Evolutionary conservation across 1,284 basidiomycete genomes (phyloP).

Genomic region (Pseudozyma flocculosa): DNA sequence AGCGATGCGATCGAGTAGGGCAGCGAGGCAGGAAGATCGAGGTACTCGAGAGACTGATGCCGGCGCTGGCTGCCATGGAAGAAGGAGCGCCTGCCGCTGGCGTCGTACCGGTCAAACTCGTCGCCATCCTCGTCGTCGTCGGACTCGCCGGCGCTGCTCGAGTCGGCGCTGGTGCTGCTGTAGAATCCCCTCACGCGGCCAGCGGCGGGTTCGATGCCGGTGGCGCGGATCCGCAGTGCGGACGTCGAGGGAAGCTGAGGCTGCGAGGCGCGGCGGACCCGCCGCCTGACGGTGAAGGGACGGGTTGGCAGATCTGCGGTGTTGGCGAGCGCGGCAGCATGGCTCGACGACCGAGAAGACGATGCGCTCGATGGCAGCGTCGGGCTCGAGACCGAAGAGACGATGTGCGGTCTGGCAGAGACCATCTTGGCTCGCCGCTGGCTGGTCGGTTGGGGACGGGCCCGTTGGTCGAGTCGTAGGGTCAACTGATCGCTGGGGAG

Average conservation of each 20-base stretch:
- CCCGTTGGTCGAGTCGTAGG: no score
- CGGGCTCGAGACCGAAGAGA: no score
- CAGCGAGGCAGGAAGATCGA: slow-evolving; percentile 39
- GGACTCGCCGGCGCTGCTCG: background rate
- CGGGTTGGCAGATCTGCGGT: background rate
- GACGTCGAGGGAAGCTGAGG: background rate
- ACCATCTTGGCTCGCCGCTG: no score
- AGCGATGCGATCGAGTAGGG: slow-evolving; percentile 41
- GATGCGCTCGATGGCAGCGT: background rate
- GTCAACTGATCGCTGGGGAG: no score
- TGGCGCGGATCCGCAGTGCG: background rate
- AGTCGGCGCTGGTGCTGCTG: slow-evolving; percentile 1
- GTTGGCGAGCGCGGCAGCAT: no score
- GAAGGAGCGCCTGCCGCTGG: no score
- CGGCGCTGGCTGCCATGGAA: no score
- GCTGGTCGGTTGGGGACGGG: no score
- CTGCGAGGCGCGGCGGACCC: background rate
- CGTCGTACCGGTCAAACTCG: no score
- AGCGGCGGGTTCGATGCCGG: background rate
- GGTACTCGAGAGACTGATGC: slow-evolving; percentile 42
- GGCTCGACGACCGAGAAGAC: background rate
- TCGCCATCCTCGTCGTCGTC: no score
- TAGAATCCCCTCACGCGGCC: background rate
- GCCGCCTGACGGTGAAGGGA: background rate
- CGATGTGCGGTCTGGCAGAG: no score